phyloP scores from a whole-genome alignment of 192 early-diverging fungal genomes.

The Coemansia sp. region DNA sequence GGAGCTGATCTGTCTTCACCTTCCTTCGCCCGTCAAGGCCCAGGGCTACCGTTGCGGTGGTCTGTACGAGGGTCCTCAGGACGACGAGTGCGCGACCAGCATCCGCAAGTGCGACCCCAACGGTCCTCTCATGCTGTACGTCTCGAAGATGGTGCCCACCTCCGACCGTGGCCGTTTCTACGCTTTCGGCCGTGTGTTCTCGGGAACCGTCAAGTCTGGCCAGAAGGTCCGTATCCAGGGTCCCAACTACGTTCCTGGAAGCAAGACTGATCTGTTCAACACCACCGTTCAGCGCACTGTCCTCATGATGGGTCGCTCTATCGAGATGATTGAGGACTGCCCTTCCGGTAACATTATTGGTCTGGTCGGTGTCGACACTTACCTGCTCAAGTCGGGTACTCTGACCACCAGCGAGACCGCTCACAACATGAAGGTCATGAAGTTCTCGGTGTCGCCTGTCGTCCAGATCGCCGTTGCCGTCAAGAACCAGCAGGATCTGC shows the following conservation, averaged over 20 bases:
- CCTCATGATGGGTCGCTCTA: conserved; percentile 98
- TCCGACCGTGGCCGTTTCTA: conserved; percentile 99
- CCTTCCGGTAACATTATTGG: conserved; percentile 99
- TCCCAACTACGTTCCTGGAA: conserved; percentile 85
- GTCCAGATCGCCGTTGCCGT: conserved; percentile 93
- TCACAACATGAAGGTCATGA: conserved; percentile 99
- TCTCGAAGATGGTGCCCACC: conserved; percentile 99
- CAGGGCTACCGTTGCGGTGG: conserved; percentile 89
- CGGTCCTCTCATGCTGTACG: conserved; percentile 97
- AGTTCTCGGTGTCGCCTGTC: conserved; percentile 99
- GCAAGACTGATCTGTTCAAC: conserved; percentile 85
- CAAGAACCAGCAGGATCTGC: conserved; percentile 98
- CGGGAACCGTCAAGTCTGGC: conserved; percentile 94
- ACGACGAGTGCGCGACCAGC: conserved; percentile 59
- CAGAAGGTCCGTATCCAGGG: conserved; percentile 99
- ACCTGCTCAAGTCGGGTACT: conserved; percentile 98
- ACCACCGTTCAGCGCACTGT: conserved; percentile 84
- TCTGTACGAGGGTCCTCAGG: conserved; percentile 94
- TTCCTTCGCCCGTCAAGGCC: conserved; percentile 91
- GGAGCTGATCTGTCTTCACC: conserved; percentile 98
- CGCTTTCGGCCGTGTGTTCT: conserved; percentile 99
- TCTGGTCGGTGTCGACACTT: conserved; percentile 99
- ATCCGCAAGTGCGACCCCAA: conserved; percentile 80
- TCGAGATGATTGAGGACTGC: conserved; percentile 98
- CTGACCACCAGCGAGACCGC: conserved; percentile 91